These are phyloP conservation scores for Fusarium falciforme DNA, from an alignment of 2,329 filamentous ascomycete genomes.

Conservation along the genomic window DNA sequence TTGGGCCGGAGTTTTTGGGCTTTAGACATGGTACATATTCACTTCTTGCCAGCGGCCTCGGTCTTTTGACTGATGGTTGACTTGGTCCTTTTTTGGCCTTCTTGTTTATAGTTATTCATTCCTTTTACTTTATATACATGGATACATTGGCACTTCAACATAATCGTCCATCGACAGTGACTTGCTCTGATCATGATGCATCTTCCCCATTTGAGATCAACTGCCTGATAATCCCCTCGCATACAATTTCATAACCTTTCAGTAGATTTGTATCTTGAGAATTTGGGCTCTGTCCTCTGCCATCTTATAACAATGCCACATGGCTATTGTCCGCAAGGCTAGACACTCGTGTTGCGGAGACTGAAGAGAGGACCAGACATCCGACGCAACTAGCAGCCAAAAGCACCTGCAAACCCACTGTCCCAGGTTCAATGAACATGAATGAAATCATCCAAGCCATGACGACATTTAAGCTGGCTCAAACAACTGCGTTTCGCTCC, in stretches of 20 bases:
- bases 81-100: neutral
- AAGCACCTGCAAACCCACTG: neutral
- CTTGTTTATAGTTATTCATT: conserved; percentile 1
- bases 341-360: neutral
- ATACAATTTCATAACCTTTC: neutral
- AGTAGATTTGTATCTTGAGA: neutral
- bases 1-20: neutral
- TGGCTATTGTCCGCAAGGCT: neutral
- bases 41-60: neutral
- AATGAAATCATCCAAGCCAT: neutral
- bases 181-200: neutral
- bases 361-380: neutral
- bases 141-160: neutral
- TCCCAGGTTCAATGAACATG: neutral
- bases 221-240: neutral
- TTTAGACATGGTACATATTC: neutral
- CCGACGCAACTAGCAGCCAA: neutral
- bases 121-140: neutral
- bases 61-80: neutral
- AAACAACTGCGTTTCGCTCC: neutral
- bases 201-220: neutral
- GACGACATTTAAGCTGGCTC: neutral
- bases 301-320: neutral
- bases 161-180: neutral
- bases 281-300: neutral